phyloP scores from a whole-genome alignment of 2,329 filamentous ascomycete species.

The Samsoniella hepiali region DNA sequence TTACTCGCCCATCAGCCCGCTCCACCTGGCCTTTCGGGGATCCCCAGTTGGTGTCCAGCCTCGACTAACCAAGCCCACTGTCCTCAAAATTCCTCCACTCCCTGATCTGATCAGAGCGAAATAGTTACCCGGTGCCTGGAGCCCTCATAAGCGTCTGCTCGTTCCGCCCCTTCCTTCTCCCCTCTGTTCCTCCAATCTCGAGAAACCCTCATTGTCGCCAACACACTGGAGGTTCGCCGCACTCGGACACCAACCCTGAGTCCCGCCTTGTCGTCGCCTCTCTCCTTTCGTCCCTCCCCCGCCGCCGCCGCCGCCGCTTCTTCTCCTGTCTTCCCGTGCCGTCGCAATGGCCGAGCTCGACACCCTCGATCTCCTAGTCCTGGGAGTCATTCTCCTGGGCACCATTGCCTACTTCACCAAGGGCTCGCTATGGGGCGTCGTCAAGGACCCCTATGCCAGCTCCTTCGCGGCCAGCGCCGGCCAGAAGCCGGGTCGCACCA shows the following conservation, averaged over 20 bases:
- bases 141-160: background rate
- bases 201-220: background rate
- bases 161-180: background rate
- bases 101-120: constrained; percentile 3
- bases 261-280: background rate
- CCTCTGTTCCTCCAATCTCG: background rate
- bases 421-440: constrained; percentile 85
- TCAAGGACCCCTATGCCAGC: constrained; percentile 83
- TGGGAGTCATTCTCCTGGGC: constrained; percentile 77
- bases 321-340: constrained; percentile 6
- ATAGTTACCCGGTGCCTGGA: background rate
- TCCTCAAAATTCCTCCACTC: constrained; percentile 6
- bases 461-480: constrained; percentile 67
- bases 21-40: constrained; percentile 15
- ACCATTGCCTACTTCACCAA: constrained; percentile 97
- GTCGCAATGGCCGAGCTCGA: constrained; percentile 88
- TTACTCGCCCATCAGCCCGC: background rate
- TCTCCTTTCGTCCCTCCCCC: background rate
- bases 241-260: background rate
- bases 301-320: background rate
- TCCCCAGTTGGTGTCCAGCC: constrained; percentile 4
- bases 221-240: background rate
- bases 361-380: constrained; percentile 90
- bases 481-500: constrained; percentile 77
- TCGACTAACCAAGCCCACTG: constrained; percentile 1